Base-by-base conservation (phyloP, 1,139 yeast species). In the Geotrichum bryndzae region DNA sequence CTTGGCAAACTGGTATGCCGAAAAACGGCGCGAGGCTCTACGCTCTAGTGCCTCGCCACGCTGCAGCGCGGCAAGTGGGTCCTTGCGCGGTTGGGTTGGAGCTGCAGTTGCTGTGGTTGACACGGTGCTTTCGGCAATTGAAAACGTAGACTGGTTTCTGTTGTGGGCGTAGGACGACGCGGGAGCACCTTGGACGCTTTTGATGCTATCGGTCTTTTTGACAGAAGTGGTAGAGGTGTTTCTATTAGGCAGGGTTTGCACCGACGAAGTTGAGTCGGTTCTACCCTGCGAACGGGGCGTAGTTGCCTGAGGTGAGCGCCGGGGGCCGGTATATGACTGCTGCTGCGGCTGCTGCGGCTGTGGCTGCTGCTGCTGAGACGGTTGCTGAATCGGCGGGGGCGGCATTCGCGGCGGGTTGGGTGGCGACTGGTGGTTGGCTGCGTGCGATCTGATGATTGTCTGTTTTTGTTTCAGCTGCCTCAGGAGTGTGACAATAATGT, bases 1-100 rank as follows among this genome's bases (percentile, higher is more conserved):
- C 68, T 88, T 89, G 1, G 96, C 92, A 75, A 87, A 88, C 70
- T 94, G 98, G 66, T 91, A 94, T 0, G 97, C 97, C 31, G 97
- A 90, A 71, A 88, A 94, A 64, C 99, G 78, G 67, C 90, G 84
- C 0, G 97, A 91, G 0, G 99, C 99, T 64, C 97, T 82, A 66
- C 99, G 81, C 75, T 88, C 96, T 54, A 94, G 76, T 1, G 88
- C 87, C 63, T 88, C 89, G 1, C 92, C 90, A 56, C 86, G 84
- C 69, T 91, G 96, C 25, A 92, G 78, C 67, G 89, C 90, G 0
- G 85, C 80, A 33, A 91, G 77, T 0, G 96, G 91, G 67, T 85
- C 87, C 54, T 63, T 63, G 22, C 61, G 63, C 13, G 64, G 57
- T 15, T 46, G 38, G 2, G 53, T 50, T 11, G 27, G 29, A 8